Evolutionary conservation across 495 filamentous ascomycete species (phyloP).

Genomic region (Penicillium cinerascens): DNA sequence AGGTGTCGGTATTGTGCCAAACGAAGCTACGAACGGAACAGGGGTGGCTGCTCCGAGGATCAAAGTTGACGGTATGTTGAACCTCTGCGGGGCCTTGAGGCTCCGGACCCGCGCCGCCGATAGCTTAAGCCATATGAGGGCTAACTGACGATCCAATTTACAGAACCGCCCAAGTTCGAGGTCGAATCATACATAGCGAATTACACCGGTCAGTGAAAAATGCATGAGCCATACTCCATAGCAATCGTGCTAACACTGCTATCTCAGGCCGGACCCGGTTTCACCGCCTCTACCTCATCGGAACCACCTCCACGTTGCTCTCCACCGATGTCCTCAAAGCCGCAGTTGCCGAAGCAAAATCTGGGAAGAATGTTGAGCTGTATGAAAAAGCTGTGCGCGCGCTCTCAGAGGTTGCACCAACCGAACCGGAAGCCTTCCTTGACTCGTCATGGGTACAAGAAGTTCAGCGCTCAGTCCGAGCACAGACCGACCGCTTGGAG

Average conservation of each 20-base stretch:
- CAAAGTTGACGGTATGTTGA: conserved; percentile 32
- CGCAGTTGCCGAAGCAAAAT: conserved; percentile 72
- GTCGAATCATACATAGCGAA: conserved; percentile 89
- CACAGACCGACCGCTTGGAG: conserved; percentile 69
- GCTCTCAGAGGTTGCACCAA: conserved; percentile 57
- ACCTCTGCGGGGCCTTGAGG: conserved; percentile 2
- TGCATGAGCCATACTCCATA: neutral
- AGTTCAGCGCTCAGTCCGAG: conserved; percentile 58
- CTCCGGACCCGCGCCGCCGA: neutral
- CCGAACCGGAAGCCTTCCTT: conserved; percentile 61
- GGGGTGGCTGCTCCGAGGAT: conserved; percentile 9
- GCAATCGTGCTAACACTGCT: neutral
- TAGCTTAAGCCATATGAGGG: neutral
- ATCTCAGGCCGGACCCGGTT: conserved; percentile 59
- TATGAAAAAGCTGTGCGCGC: conserved; percentile 68
- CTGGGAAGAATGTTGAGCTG: conserved; percentile 65
- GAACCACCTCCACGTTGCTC: conserved; percentile 69
- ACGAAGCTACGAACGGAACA: neutral
- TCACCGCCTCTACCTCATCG: conserved; percentile 78
- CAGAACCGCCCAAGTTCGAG: conserved; percentile 86
- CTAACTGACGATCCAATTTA: conserved; percentile 3
- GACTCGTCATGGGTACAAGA: conserved; percentile 70
- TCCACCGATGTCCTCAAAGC: conserved; percentile 75
- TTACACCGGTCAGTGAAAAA: conserved; percentile 64
- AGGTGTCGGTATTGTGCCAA: neutral